Conservation (phyloP, 106 monocot genomes). For the Dioscorea dumetorum region DNA sequence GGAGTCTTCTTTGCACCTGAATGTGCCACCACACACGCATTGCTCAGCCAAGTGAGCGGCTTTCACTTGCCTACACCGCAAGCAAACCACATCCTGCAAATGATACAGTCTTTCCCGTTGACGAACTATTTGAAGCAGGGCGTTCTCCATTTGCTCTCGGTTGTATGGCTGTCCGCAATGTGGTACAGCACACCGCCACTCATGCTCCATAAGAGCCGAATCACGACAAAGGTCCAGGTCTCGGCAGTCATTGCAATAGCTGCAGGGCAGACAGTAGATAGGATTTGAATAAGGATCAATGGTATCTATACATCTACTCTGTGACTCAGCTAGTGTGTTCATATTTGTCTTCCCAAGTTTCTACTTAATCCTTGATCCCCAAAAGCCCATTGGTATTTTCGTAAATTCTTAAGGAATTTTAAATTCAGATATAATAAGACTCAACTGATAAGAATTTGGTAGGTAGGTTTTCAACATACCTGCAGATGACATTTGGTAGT, state of each 20-base stretch:
- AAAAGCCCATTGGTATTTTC: too few species aligned
- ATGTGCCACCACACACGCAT: conserved; percentile 76
- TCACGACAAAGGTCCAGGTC: conserved; percentile 79
- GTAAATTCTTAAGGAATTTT: too few species aligned
- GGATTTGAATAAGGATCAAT: too few species aligned
- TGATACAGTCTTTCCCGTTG: conserved; percentile 90
- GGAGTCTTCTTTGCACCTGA: conserved; percentile 51
- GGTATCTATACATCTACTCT: too few species aligned
- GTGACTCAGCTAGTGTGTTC: too few species aligned
- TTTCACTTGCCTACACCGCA: conserved; percentile 71
- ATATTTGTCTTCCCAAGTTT: too few species aligned
- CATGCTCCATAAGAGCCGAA: conserved; percentile 41
- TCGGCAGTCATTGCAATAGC: conserved; percentile 95
- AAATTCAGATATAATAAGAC: too few species aligned
- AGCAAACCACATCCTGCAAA: conserved; percentile 88
- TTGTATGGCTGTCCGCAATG: conserved; percentile 79
- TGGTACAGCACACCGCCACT: conserved; percentile 64
- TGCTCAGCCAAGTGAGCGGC: conserved; percentile 72
- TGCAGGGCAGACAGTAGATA: conserved; percentile 9
- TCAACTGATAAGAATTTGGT: too few species aligned
- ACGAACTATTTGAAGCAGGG: conserved; percentile 78
- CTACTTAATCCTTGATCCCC: too few species aligned
- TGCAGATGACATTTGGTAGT: conserved; percentile 95
- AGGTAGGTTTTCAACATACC: conserved; percentile 22
- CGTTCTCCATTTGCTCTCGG: conserved; percentile 72